These are phyloP conservation scores for Chaetomium tenue DNA, from an alignment of 495 filamentous ascomycete genomes.

Conservation along the genomic window DNA sequence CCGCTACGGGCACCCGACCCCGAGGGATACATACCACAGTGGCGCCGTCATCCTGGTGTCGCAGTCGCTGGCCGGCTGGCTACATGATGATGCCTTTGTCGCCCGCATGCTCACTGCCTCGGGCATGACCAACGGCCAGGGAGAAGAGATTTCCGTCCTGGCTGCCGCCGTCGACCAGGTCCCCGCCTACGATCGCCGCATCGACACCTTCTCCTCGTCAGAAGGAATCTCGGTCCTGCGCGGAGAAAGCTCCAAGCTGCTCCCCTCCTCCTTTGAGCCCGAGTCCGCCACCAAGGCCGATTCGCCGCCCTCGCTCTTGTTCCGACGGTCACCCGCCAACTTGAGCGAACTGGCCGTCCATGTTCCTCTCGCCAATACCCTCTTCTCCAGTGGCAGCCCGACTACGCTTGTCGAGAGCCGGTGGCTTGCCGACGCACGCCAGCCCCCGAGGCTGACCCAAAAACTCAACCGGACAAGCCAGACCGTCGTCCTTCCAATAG, in stretches of 20 bases:
- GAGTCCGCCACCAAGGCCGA: not conserved
- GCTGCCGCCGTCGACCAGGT: slow-evolving; percentile 42
- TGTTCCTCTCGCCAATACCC: slow-evolving; percentile 70
- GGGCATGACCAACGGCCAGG: slow-evolving; percentile 14
- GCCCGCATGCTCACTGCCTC: slow-evolving; percentile 28
- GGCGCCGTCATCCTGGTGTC: slow-evolving; percentile 41
- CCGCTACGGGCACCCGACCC: not conserved
- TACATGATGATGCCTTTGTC: slow-evolving; percentile 42
- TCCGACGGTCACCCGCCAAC: slow-evolving; percentile 16
- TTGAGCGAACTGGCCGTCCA: slow-evolving; percentile 37
- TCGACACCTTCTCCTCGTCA: slow-evolving; percentile 27
- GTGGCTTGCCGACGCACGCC: slow-evolving; percentile 44
- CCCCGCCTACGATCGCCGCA: slow-evolving; percentile 23
- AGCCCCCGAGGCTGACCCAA: slow-evolving; percentile 17
- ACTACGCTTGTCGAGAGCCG: slow-evolving; percentile 59
- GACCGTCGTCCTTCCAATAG: slow-evolving; percentile 21
- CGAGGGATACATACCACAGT: slow-evolving; percentile 1
- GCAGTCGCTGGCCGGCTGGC: slow-evolving; percentile 37
- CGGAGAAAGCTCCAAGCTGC: slow-evolving; percentile 29
- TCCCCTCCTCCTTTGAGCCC: slow-evolving; percentile 37
- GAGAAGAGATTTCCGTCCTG: slow-evolving; percentile 31
- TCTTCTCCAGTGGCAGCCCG: slow-evolving; percentile 68
- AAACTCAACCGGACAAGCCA: slow-evolving; percentile 33
- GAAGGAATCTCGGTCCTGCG: slow-evolving; percentile 47
- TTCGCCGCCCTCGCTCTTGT: slow-evolving; percentile 18